Conservation (phyloP, 768 basidiomycete genomes). For the Chalciporus chontae region DNA sequence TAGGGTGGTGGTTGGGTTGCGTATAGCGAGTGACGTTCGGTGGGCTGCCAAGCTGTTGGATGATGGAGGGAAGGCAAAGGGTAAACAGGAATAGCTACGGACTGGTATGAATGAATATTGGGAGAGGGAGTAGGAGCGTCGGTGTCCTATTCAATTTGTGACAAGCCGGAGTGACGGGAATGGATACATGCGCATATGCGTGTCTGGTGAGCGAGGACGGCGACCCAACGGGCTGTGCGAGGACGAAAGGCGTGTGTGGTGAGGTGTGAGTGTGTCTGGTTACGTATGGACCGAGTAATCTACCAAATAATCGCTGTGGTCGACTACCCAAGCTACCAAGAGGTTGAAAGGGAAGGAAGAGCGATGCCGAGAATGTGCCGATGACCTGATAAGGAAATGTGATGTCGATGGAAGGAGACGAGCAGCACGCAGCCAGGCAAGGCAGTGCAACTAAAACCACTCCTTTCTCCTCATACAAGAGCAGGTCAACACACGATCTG, state of each 20-base stretch:
- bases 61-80: too few species aligned
- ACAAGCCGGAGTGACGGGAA: neutral
- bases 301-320: conserved; percentile 7
- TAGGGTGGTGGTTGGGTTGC: neutral
- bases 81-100: neutral
- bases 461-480: conserved; percentile 12
- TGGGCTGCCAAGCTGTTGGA: neutral
- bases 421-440: conserved; percentile 3
- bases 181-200: neutral
- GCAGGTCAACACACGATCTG: neutral
- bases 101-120: neutral
- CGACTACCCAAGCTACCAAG: conserved; percentile 10
- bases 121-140: neutral
- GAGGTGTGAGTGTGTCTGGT: neutral
- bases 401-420: conserved; percentile 1
- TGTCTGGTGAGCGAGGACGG: too few species aligned
- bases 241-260: conserved; percentile 1
- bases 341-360: neutral
- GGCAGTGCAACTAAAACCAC: conserved; percentile 14
- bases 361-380: conserved; percentile 9
- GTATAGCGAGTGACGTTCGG: conserved; percentile 2
- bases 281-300: too few species aligned
- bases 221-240: neutral
- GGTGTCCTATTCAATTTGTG: neutral
- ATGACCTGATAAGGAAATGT: conserved; percentile 3